These are phyloP conservation scores for Suillus occidentalis DNA, from an alignment of 768 basidiomycete species.

Conservation along the genomic window DNA sequence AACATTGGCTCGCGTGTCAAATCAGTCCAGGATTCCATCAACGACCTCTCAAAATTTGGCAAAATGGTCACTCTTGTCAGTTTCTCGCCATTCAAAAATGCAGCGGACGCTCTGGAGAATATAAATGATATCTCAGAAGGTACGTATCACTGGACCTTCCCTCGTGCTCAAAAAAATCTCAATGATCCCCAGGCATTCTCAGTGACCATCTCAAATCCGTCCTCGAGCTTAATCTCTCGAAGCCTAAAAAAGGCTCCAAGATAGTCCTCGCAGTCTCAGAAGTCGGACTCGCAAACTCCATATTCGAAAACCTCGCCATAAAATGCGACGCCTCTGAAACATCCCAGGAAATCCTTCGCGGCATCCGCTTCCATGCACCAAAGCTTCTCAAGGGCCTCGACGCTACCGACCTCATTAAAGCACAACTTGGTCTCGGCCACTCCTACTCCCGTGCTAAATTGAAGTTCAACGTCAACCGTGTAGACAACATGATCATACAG, in stretches of 20 bases:
- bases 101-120: constrained; percentile 92
- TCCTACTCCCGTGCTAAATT: constrained; percentile 97
- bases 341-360: constrained; percentile 84
- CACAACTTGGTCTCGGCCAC: constrained; percentile 96
- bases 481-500: constrained; percentile 99
- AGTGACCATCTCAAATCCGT: constrained; percentile 82
- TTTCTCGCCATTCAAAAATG: constrained; percentile 92
- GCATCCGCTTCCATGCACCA: constrained; percentile 87
- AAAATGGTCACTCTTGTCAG: constrained; percentile 91
- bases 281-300: constrained; percentile 67
- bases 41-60: constrained; percentile 82
- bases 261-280: constrained; percentile 83
- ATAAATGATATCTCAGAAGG: constrained; percentile 96
- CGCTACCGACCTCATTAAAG: constrained; percentile 83
- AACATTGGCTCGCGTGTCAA: constrained; percentile 80
- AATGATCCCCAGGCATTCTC: constrained; percentile 60
- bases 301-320: constrained; percentile 62
- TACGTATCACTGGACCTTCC: constrained; percentile 34
- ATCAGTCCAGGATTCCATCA: constrained; percentile 82
- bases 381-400: constrained; percentile 90
- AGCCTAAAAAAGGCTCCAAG: constrained; percentile 65
- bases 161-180: constrained; percentile 2
- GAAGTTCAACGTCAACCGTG: constrained; percentile 95
- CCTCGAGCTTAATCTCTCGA: constrained; percentile 84
- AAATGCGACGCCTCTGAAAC: constrained; percentile 81